These are phyloP conservation scores for Aspergillus avenaceus DNA, from an alignment of 495 filamentous ascomycete species.

Conservation along the genomic window DNA sequence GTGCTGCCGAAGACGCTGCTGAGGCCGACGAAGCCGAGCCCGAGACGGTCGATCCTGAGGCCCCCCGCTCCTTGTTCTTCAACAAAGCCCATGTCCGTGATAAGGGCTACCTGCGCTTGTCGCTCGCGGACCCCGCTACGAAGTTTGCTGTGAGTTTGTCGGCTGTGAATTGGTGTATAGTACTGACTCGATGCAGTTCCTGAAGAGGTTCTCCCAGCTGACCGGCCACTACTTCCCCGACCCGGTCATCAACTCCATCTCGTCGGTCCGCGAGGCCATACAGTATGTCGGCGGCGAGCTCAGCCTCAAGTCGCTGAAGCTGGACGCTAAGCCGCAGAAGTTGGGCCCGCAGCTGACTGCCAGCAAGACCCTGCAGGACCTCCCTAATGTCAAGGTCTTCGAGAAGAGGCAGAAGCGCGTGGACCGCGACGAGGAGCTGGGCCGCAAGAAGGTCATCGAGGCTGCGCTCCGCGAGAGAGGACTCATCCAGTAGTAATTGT, in stretches of 20 bases:
- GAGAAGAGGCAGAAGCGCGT: conserved; percentile 56
- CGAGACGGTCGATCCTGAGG: conserved; percentile 9
- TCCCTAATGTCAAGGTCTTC: conserved; percentile 70
- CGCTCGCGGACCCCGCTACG: conserved; percentile 52
- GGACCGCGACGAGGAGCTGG: conserved; percentile 70
- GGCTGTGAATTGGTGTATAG: background rate
- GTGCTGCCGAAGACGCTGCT: conserved; percentile 4
- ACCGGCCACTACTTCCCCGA: conserved; percentile 73
- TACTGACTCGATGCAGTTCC: conserved; percentile 44
- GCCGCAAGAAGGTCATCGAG: conserved; percentile 82
- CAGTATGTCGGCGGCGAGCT: conserved; percentile 37
- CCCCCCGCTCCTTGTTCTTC: conserved; percentile 9
- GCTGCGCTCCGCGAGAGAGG: conserved; percentile 62
- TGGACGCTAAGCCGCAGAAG: conserved; percentile 54
- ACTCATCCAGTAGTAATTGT: conserved; percentile 27
- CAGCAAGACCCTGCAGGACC: conserved; percentile 34
- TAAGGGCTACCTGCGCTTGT: conserved; percentile 29
- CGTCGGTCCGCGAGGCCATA: conserved; percentile 54
- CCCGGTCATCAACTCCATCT: conserved; percentile 48
- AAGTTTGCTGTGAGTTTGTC: conserved; percentile 68
- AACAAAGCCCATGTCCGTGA: conserved; percentile 15
- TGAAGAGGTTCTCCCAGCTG: conserved; percentile 74
- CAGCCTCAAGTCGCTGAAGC: conserved; percentile 56
- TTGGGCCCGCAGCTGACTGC: conserved; percentile 35
- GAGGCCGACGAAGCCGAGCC: conserved; percentile 6